These are phyloP conservation scores for Fagus crenata DNA, from an alignment of 306 rosid species.

Conservation along the genomic window DNA sequence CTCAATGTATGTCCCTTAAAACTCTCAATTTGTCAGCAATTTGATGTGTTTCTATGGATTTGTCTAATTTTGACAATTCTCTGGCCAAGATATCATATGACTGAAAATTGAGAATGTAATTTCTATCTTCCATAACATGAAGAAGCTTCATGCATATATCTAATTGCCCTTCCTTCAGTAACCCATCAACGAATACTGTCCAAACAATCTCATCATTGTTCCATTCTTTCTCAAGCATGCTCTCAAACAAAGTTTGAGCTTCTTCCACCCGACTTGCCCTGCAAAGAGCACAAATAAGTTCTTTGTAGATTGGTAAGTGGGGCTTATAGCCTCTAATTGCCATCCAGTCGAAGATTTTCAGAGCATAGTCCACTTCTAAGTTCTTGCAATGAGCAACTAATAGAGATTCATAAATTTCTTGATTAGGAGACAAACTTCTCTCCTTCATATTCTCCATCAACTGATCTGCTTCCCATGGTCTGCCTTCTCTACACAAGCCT, in stretches of 20 bases:
- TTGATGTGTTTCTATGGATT: conserved; percentile 22
- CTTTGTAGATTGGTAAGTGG: conserved; percentile 27
- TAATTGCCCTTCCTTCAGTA: conserved; percentile 38
- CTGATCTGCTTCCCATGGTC: conserved; percentile 35
- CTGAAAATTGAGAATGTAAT: conserved; percentile 29
- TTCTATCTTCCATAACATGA: conserved; percentile 38
- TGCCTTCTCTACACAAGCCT: conserved; percentile 46
- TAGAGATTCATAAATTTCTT: conserved; percentile 28
- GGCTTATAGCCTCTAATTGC: conserved; percentile 26
- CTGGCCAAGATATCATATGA: conserved; percentile 38
- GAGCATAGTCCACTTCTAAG: conserved; percentile 37
- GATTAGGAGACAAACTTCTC: conserved; percentile 36
- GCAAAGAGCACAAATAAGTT: conserved; percentile 45
- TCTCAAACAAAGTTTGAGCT: conserved; percentile 41
- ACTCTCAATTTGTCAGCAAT: conserved; percentile 26
- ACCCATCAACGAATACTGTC: conserved; percentile 46
- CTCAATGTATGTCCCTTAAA: conserved; percentile 23
- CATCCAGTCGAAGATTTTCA: conserved; percentile 35
- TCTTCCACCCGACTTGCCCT: conserved; percentile 26
- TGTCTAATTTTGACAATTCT: conserved; percentile 34
- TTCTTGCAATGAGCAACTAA: conserved; percentile 35
- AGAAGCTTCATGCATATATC: conserved; percentile 43
- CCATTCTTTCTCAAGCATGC: conserved; percentile 42
- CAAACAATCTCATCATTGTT: conserved; percentile 49
- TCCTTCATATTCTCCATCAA: conserved; percentile 36